Evolutionary conservation across 108 stramenopile genomes (phyloP).

Genomic region (Epithemia pelagica): DNA sequence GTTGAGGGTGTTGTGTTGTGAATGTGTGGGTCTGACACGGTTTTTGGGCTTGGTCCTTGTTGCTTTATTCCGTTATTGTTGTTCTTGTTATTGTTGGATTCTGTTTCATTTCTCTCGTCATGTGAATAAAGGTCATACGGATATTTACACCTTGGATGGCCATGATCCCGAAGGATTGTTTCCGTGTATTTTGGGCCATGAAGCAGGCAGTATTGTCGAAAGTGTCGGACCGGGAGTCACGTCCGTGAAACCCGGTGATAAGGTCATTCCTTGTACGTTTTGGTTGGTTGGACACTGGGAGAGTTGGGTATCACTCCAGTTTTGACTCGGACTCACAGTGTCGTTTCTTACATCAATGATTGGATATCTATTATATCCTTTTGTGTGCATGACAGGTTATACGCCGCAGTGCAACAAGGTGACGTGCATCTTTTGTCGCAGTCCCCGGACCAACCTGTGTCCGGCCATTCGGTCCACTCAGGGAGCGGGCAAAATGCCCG

Average conservation of each 20-base stretch:
- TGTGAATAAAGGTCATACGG: slow-evolving; percentile 73
- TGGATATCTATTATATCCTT: slow-evolving; percentile 44
- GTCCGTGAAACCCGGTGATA: slow-evolving; percentile 74
- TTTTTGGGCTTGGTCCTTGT: no score
- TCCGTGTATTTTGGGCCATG: slow-evolving; percentile 83
- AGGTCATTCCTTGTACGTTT: slow-evolving; percentile 64
- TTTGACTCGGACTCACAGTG: no score
- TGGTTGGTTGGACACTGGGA: no score
- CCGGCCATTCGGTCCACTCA: slow-evolving; percentile 77
- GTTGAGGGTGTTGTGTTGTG: no score
- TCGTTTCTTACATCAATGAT: no score
- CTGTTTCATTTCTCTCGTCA: no score
- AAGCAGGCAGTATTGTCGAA: slow-evolving; percentile 84
- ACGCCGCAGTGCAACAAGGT: slow-evolving; percentile 65
- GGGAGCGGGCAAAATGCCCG: slow-evolving; percentile 87
- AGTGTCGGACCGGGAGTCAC: slow-evolving; percentile 87
- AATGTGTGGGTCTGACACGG: no score
- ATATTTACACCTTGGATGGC: slow-evolving; percentile 86
- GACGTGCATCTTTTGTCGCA: slow-evolving; percentile 79
- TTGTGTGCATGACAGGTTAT: slow-evolving; percentile 11
- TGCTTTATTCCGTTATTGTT: no score
- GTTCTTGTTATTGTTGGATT: no score
- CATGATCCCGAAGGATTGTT: slow-evolving; percentile 87
- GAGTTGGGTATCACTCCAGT: no score
- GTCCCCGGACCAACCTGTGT: slow-evolving; percentile 87